Evolutionary conservation across 2,329 filamentous ascomycete species (phyloP), one percentile per base, ranked within the genome.

Genomic region (Fusarium fracticaudum): DNA sequence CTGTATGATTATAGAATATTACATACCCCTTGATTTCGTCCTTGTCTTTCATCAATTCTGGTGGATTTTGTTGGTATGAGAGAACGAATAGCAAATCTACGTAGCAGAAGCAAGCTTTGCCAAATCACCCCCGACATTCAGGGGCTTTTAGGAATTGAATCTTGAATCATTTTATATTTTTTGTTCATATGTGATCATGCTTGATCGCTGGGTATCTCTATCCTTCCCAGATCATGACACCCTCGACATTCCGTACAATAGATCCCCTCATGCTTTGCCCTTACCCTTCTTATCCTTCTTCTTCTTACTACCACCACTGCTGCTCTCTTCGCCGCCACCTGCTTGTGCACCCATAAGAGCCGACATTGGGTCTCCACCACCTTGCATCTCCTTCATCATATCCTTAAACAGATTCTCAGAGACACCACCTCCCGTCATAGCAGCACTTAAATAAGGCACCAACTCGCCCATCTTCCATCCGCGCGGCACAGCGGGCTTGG

Each of bases 351-450:
- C 84, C 83, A 85, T 85, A 64, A 85, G 71, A 43, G 84, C 85
- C 13, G 81, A 79, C 85, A 86, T 86, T 13, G 83, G 84, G 45
- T 87, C 86, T 1, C 84, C 86, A 5, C 83, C 84, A 7, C 83
- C 82, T 79, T 87, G 86, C 94, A 98, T 97, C 85, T 97, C 94
- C 79, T 91, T 92, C 95, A 98, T 98, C 88, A 98, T 97, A 77
- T 98, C 95, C 86, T 96, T 94, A 79, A 98, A 91, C 71, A 98
- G 90, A 80, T 98, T 97, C 83, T 99, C 96, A 71, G 91, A 95
- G 17, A 98, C 94, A 41, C 96, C 96, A 17, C 96, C 96, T 14
- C 96, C 96, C 61, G 93, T 96, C 84, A 98, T 89, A 24, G 95
- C 96, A 2, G 95, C 91, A 72, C 93, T 97, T 80, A 97, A 93